Conservation (phyloP, 2,329 filamentous ascomycete species). For the Cladosporium halotolerans region DNA sequence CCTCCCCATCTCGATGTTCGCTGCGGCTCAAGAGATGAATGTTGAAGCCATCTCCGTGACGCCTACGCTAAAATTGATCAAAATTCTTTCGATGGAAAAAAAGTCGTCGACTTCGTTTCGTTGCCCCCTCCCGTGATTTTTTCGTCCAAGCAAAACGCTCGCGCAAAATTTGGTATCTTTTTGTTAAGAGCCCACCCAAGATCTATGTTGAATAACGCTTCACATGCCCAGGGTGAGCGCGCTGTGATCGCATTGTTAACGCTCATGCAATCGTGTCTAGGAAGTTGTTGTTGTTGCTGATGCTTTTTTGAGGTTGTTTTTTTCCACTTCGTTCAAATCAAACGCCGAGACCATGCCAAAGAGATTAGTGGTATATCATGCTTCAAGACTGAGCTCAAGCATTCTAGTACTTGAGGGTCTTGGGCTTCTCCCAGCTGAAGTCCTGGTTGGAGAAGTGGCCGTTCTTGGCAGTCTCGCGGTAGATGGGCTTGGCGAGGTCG, state of each 20-base stretch:
- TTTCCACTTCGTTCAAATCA: conserved; percentile 1
- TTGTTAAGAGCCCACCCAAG: conserved; percentile 19
- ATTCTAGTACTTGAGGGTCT: conserved; percentile 80
- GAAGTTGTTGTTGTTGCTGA: neutral
- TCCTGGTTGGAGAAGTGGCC: conserved; percentile 98
- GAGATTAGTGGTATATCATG: neutral
- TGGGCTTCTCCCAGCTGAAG: conserved; percentile 98
- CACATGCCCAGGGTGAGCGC: conserved; percentile 13
- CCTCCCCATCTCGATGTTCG: neutral
- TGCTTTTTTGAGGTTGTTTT: conserved; percentile 4
- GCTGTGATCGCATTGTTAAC: conserved; percentile 9
- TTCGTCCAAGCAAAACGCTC: conserved; percentile 9
- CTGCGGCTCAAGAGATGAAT: conserved; percentile 15
- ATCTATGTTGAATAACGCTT: conserved; percentile 22
- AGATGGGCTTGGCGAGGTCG: conserved; percentile 91
- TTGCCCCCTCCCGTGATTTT: conserved; percentile 2
- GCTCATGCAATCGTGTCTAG: conserved; percentile 12
- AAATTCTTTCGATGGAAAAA: conserved; percentile 2
- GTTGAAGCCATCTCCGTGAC: conserved; percentile 22
- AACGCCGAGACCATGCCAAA: conserved; percentile 9
- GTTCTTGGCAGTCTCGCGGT: conserved; percentile 98
- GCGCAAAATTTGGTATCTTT: conserved; percentile 12
- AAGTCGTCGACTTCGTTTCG: conserved; percentile 1
- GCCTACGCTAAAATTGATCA: conserved; percentile 20
- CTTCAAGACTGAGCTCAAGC: neutral